A percentile compares a stretch with the other conserved stretches of the same genome.
Conservation (phyloP, 306 rosid species). For the Malus fusca region DNA sequence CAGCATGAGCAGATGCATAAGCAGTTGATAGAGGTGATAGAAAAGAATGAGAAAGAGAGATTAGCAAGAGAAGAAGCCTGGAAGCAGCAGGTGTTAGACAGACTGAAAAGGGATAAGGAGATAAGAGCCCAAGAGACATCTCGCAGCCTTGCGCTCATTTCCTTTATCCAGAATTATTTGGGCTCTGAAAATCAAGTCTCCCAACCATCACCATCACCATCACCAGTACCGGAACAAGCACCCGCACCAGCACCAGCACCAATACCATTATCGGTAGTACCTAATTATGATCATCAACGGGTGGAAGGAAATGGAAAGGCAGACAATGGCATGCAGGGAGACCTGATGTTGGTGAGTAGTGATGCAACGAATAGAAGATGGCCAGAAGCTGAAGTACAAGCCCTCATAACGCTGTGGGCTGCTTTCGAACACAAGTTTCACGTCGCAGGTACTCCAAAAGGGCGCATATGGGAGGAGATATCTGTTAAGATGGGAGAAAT, state of each 20-base stretch:
- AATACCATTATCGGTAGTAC: not conserved
- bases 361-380: conserved; percentile 50
- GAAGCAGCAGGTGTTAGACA: conserved; percentile 63
- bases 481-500: conserved; percentile 40
- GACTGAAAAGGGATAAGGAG: conserved; percentile 52
- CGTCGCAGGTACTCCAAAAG: conserved; percentile 29
- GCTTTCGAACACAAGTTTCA: conserved; percentile 45
- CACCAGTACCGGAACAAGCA: not conserved
- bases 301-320: conserved; percentile 34
- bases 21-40: conserved; percentile 59
- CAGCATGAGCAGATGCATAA: conserved; percentile 76
- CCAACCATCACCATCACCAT: conserved; percentile 25
- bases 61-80: conserved; percentile 67
- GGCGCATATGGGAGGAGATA: conserved; percentile 76
- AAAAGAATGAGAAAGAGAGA: conserved; percentile 66
- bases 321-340: conserved; percentile 20
- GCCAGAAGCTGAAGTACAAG: conserved; percentile 66
- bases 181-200: conserved; percentile 47
- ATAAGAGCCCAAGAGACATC: conserved; percentile 58
- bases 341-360: not conserved
- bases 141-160: conserved; percentile 56
- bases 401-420: conserved; percentile 53
- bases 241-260: not conserved
- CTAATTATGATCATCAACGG: conserved; percentile 7
- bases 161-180: conserved; percentile 46